phyloP scores from a whole-genome alignment of 129 eudicot species.

The Saussurea involucrata region DNA sequence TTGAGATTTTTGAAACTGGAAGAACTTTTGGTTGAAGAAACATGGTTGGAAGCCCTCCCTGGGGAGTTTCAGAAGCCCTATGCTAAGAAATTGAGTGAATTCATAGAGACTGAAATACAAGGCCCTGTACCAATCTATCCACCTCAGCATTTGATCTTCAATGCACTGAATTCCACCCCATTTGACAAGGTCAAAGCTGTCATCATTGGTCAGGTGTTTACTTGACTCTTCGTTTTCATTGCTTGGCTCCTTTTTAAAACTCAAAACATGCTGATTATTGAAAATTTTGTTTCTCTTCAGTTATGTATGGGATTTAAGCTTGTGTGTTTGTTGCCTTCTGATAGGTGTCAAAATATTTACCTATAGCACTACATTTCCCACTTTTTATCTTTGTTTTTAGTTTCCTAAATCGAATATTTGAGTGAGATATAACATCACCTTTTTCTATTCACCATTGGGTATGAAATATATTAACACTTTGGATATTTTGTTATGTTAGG shows the following conservation, averaged over 20 bases:
- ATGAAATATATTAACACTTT: neutral
- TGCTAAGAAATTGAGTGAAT: conserved; percentile 57
- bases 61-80: conserved; percentile 81
- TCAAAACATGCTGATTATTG: neutral
- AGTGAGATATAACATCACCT: neutral
- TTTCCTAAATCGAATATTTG: no score
- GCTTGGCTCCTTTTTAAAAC: neutral
- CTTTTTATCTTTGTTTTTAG: no score
- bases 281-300: neutral
- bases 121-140: conserved; percentile 70
- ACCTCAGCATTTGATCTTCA: conserved; percentile 83
- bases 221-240: neutral
- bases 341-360: neutral
- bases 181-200: conserved; percentile 85
- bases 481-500: conserved; percentile 37
- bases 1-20: conserved; percentile 46
- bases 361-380: neutral
- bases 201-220: conserved; percentile 84
- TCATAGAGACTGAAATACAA: conserved; percentile 64
- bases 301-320: neutral
- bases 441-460: neutral
- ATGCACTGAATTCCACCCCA: conserved; percentile 85
- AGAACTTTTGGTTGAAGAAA: conserved; percentile 82
- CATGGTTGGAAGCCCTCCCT: conserved; percentile 70
- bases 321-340: neutral